Conservation (phyloP, 2,329 filamentous ascomycete species). For the Calonectria hongkongensis region DNA sequence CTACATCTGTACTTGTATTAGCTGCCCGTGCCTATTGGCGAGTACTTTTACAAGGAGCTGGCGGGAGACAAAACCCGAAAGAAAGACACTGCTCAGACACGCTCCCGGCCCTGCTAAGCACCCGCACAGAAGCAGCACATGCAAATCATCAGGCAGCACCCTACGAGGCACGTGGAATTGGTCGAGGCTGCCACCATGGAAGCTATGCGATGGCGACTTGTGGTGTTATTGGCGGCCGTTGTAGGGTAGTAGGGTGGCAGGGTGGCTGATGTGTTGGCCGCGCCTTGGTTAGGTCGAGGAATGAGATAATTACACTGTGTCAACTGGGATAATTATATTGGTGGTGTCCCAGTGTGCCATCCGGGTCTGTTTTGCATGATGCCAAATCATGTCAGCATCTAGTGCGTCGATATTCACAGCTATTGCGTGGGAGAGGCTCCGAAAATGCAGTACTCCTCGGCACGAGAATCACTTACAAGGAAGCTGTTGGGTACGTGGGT, state of each 20-base stretch:
- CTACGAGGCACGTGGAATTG: slow-evolving; percentile 32
- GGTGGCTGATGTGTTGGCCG: slow-evolving; percentile 19
- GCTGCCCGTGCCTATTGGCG: background rate
- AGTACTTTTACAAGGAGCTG: background rate
- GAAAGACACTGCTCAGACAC: no score
- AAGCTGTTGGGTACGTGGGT: no score
- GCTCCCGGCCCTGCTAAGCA: background rate
- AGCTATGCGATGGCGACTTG: background rate
- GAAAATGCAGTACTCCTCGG: no score
- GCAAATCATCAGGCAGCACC: slow-evolving; percentile 1
- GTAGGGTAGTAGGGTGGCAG: slow-evolving; percentile 18
- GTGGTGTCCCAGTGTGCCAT: background rate
- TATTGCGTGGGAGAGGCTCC: no score
- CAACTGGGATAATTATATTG: background rate
- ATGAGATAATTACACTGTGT: background rate
- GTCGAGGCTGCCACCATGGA: slow-evolving; percentile 17
- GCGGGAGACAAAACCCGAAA: background rate
- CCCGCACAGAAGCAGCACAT: background rate
- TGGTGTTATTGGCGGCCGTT: slow-evolving; percentile 19
- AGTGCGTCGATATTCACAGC: no score
- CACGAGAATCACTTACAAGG: no score
- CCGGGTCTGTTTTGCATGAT: background rate
- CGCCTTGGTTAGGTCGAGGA: background rate
- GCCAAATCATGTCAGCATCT: background rate
- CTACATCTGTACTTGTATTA: background rate